phyloP scores from a whole-genome alignment of 2,329 filamentous ascomycete genomes.

The Calonectria montana region DNA sequence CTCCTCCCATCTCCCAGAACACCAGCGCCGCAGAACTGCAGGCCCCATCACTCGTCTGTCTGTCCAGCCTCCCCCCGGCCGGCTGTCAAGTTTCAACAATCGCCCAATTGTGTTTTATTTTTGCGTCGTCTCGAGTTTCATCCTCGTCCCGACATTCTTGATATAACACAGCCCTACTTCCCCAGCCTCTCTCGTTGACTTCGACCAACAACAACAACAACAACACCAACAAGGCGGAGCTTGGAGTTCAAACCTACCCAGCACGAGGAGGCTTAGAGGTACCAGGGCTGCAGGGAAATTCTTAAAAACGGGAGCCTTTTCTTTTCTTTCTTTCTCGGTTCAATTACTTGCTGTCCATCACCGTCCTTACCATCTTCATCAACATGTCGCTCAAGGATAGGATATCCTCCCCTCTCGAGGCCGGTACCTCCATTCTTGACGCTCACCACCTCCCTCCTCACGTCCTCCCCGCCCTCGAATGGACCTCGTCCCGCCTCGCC shows the following conservation, averaged over 20 bases:
- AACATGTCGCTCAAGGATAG: constrained; percentile 63
- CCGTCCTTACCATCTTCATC: background rate
- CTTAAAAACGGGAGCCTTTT: background rate
- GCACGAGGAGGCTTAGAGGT: background rate
- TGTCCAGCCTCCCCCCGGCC: background rate
- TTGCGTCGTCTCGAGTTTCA: constrained; percentile 3
- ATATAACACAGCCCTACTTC: constrained; percentile 9
- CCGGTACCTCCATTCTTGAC: constrained; percentile 69
- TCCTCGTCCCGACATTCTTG: background rate
- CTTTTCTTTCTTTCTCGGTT: background rate
- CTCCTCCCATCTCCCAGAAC: background rate
- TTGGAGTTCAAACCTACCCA: background rate
- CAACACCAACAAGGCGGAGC: background rate
- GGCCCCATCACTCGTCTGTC: background rate
- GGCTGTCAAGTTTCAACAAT: constrained; percentile 16
- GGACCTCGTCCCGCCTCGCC: constrained; percentile 66
- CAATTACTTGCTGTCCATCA: background rate
- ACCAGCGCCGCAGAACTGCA: background rate
- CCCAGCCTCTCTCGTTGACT: background rate
- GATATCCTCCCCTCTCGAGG: constrained; percentile 73
- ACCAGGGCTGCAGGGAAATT: background rate
- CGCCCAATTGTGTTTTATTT: constrained; percentile 7
- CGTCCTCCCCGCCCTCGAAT: constrained; percentile 67
- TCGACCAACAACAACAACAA: background rate
- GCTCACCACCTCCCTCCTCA: constrained; percentile 67